Base-by-base conservation (phyloP, 176 grass and related monocot species). In the Cenchrus fungigraminus region DNA sequence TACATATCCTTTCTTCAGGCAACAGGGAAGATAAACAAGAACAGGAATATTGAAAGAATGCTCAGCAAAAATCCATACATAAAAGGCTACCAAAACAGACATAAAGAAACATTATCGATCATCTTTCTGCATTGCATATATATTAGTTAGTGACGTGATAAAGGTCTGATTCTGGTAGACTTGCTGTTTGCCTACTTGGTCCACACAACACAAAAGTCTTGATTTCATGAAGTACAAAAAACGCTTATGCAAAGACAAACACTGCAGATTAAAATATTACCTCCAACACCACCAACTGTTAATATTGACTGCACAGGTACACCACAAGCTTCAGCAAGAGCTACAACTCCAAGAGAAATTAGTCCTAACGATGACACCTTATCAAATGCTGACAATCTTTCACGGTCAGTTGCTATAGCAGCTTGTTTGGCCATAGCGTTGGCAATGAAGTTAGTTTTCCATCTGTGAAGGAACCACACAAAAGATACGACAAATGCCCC, bases 201-300 rank as follows among this genome's bases (percentile, higher is more conserved):
- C 16, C 29, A 11, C 51, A 19, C 51, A 57, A 57, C 7, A 49
- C 25, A 71, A 37, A 76, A 59, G 54, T 17, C 52, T 34, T 34
- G 28, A 75, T 3, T 16, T 37, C 34, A 74, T 76, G 29, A 29
- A 75, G 29, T 50, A 12, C 14, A 65, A 32, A 15, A 52, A 65
- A 79, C 53, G 28, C 2, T 80, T 10, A 53, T 20, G 31, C 1
- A 3, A 68, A 80, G 25, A 65, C 10, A 12, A 52, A 68, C 16
- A 54, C 6, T 64, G 40, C 1, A 51, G 64, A 31, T 13, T 84
- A 68, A 74, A 64, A 72, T 2, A 62, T 68, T 93, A 96, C 94
- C 91, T 96, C 94, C 91, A 47, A 96, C 74, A 64, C 94, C 89
- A 73, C 94, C 89, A 87, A 96, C 94, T 57, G 94, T 91, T 49